phyloP scores from a whole-genome alignment of 2,329 filamentous ascomycete species.

The Colletotrichum liriopes region DNA sequence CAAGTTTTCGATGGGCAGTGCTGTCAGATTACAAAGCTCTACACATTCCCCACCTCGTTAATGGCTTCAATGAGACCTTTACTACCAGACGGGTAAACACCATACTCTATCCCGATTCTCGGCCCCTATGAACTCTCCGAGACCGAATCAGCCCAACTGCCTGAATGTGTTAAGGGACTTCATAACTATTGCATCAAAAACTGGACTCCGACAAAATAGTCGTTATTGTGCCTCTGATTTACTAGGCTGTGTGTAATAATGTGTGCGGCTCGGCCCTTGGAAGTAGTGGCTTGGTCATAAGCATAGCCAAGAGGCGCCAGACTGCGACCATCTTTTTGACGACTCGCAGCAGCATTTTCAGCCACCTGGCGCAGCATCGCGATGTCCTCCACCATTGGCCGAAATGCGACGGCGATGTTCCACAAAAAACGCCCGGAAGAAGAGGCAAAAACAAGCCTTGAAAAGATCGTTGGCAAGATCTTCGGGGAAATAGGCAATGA shows the following conservation, averaged over 20 bases:
- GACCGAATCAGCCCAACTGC: not conserved
- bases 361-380: not conserved
- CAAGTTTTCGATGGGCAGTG: no score
- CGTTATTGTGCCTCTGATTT: not conserved
- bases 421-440: conserved; percentile 1
- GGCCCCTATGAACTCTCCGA: not conserved
- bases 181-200: not conserved
- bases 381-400: not conserved
- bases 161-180: not conserved
- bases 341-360: no score
- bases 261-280: not conserved
- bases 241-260: not conserved
- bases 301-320: not conserved
- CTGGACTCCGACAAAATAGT: not conserved
- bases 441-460: not conserved
- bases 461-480: not conserved
- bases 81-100: not conserved
- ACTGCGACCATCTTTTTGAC: not conserved
- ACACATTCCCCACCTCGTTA: not conserved
- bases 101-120: not conserved
- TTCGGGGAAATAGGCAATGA: not conserved
- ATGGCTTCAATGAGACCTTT: not conserved
- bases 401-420: not conserved
- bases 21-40: no score
- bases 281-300: no score